A percentile compares a stretch with the other conserved stretches of the same genome.
Evolutionary conservation across 1,284 basidiomycete species (phyloP).

Genomic region (Cutaneotrichosporon curvatum): DNA sequence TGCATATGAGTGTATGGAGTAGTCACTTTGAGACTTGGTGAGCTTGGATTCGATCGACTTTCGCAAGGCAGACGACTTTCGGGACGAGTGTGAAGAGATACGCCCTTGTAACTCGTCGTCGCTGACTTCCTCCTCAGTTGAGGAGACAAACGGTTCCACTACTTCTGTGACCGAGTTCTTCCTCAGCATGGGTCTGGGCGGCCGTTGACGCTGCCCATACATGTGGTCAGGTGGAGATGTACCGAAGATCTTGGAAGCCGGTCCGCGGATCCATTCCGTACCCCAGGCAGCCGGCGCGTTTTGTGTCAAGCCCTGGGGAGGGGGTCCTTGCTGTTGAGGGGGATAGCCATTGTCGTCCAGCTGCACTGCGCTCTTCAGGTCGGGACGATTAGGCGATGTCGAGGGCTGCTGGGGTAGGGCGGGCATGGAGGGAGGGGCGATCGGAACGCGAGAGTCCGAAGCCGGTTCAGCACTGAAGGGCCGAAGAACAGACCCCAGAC

Average conservation of each 20-base stretch:
- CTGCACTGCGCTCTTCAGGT: too few relatives aligned
- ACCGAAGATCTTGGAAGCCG: constrained; percentile 32
- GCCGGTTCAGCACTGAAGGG: constrained; percentile 19
- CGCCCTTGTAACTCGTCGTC: too few relatives aligned
- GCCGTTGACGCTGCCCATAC: constrained; percentile 1
- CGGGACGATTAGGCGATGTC: too few relatives aligned
- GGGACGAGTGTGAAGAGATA: too few relatives aligned
- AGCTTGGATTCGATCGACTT: too few relatives aligned
- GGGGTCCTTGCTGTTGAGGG: constrained; percentile 28
- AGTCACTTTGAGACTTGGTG: too few relatives aligned
- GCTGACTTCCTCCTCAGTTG: constrained; percentile 13
- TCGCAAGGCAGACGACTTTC: background rate
- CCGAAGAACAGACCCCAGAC: constrained; percentile 25
- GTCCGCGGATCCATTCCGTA: constrained; percentile 36
- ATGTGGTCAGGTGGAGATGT: constrained; percentile 12
- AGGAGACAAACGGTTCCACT: constrained; percentile 13
- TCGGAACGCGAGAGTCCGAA: constrained; percentile 9
- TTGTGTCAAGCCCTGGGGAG: constrained; percentile 27
- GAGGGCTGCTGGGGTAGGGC: constrained; percentile 8
- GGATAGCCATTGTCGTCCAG: constrained; percentile 27
- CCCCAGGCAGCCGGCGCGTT: constrained; percentile 17
- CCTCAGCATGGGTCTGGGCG: constrained; percentile 5
- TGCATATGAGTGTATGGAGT: constrained; percentile 15
- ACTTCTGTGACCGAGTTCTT: constrained; percentile 21
- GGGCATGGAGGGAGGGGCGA: constrained; percentile 12